Base-by-base conservation (phyloP, 2,329 filamentous ascomycete species). In the Fonsecaea pugnacius region DNA sequence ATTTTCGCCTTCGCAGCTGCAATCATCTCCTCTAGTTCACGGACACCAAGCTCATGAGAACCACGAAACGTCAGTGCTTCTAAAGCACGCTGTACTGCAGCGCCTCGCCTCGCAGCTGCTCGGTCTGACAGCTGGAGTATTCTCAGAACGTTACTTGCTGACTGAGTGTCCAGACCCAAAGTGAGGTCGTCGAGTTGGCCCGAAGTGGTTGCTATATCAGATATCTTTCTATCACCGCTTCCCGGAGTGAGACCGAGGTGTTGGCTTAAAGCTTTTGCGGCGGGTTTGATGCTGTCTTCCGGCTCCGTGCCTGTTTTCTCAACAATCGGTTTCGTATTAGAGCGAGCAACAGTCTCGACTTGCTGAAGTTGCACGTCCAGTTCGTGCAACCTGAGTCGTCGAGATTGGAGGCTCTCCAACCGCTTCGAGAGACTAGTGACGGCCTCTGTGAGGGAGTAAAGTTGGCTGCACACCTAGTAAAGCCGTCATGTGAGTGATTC, bases 401-500 rank as follows among this genome's bases (percentile, higher is more conserved):
- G 67, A 32, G 27, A 51, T 38, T 67, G 62, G n/a, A 70, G 56
- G 10, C 35, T 63, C 18, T 67, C 65, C 3, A 62, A 48, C 18
- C 55, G 40, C 1, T 48, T 53, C 1, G 63, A 32, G 6, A 69
- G 27, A 30, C 35, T 18, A 24, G 63, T 59, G 12, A 67, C 36
- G 6, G 40, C n/a, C 6, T 51, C 27, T 2, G 60, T 63, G 32
- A 70, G 64, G 9, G 48, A 40, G 9, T n/a, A 46, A 4, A 70
- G 59, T 55, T 51, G 61, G 32, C 16, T 10, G 38, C 65, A 46
- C 8, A 64, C 38, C 64, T 66, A 4, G 24, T 12, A 32, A 8
- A 27, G 35, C 32, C 16, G 9, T 12, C 33, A 6, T 18, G 35
- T 36, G 7, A 32, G 10, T 53, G 27, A 18, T 5, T 27, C 18